phyloP scores from a whole-genome alignment of 1,284 basidiomycete species.

The Exobasidium rhododendri region DNA sequence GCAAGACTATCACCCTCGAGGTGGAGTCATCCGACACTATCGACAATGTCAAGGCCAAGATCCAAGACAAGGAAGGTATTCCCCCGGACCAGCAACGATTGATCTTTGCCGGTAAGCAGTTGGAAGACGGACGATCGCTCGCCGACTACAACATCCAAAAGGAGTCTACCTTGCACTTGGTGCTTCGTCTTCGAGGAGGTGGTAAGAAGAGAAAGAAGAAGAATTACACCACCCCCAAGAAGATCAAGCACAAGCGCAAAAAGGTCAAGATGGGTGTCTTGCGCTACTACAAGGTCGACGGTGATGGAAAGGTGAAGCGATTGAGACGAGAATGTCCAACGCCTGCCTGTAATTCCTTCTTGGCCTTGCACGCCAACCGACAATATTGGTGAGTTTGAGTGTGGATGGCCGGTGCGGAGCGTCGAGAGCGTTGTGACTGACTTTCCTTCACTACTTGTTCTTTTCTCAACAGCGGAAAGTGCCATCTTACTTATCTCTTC shows the following conservation, averaged over 20 bases:
- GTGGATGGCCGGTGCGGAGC: no score
- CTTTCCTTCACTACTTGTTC: no score
- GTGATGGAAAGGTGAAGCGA: constrained; percentile 98
- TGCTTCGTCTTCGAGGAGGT: constrained; percentile 91
- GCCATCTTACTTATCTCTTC: constrained; percentile 55
- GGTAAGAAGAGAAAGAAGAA: constrained; percentile 99
- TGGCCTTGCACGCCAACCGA: constrained; percentile 54
- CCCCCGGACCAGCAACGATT: constrained; percentile 53
- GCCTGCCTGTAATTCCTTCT: constrained; percentile 53
- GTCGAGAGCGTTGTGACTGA: no score
- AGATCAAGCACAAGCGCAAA: constrained; percentile 99
- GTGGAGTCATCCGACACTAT: constrained; percentile 60
- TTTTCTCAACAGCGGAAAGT: no score
- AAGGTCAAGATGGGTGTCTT: constrained; percentile 99
- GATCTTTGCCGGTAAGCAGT: constrained; percentile 53
- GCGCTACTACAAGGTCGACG: constrained; percentile 99
- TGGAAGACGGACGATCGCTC: constrained; percentile 51
- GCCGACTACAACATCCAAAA: constrained; percentile 81
- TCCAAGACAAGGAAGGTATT: constrained; percentile 54
- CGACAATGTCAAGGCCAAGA: constrained; percentile 63
- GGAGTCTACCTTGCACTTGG: constrained; percentile 95
- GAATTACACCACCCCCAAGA: constrained; percentile 97
- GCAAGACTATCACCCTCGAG: constrained; percentile 57
- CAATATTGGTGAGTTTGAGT: no score
- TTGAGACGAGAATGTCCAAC: constrained; percentile 89